Percentiles rank a stretch among this genome's conserved stretches.
These are phyloP conservation scores for Solanum commersonii DNA, from an alignment of 257 asterid species.

Conservation along the genomic window DNA sequence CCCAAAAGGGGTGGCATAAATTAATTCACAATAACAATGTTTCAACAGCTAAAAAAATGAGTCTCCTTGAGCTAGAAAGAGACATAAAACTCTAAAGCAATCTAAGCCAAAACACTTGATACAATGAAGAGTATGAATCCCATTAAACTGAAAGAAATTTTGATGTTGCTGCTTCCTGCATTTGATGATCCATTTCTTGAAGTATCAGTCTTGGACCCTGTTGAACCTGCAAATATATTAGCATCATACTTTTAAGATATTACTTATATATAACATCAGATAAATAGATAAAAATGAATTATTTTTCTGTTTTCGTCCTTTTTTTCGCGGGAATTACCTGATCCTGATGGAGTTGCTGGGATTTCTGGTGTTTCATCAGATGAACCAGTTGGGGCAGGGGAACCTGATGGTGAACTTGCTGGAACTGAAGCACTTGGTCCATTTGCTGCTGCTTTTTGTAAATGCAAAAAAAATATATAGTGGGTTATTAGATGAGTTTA, in stretches of 20 bases:
- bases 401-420: slow-evolving; percentile 8
- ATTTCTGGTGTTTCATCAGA: background rate
- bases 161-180: slow-evolving; percentile 15
- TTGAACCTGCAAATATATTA: slow-evolving; percentile 4
- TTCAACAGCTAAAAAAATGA: background rate
- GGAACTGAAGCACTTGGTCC: slow-evolving; percentile 9
- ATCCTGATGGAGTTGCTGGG: slow-evolving; percentile 11
- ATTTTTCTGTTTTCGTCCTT: background rate
- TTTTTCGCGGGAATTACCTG: background rate
- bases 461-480: background rate
- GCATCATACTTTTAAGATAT: background rate
- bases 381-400: slow-evolving; percentile 4
- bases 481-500: background rate
- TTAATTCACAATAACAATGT: background rate
- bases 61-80: background rate
- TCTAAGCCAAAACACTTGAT: slow-evolving; percentile 9
- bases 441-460: slow-evolving; percentile 3
- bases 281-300: background rate
- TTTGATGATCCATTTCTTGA: slow-evolving; percentile 11
- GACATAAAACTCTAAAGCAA: background rate
- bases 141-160: slow-evolving; percentile 6
- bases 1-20: background rate
- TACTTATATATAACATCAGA: background rate
- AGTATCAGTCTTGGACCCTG: slow-evolving; percentile 35
- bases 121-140: slow-evolving; percentile 17